phyloP scores from a whole-genome alignment of 2,329 filamentous ascomycete species.

The Diaporthe helianthi region DNA sequence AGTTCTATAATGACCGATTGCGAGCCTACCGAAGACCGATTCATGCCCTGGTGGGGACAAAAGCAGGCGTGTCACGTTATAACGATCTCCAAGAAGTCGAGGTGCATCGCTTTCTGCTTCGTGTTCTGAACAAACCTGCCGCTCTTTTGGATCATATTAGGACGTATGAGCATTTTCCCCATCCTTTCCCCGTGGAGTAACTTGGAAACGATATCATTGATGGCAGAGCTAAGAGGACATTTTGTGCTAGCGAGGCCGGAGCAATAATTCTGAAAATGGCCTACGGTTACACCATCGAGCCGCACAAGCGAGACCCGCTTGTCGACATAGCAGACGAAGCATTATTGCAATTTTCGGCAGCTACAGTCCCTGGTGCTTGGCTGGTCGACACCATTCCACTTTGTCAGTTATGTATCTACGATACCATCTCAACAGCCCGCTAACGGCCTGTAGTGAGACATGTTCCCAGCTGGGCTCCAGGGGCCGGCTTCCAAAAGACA shows the following conservation, averaged over 20 bases:
- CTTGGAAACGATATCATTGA: too few relatives aligned
- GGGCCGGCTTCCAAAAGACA: conserved; percentile 42
- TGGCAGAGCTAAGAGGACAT: background rate
- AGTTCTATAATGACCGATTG: background rate
- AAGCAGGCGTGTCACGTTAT: background rate
- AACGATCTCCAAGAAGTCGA: conserved; percentile 20
- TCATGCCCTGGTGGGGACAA: conserved; percentile 5
- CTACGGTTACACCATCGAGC: conserved; percentile 44
- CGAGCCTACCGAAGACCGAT: background rate
- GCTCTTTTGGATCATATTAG: conserved; percentile 8
- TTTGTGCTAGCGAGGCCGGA: conserved; percentile 15
- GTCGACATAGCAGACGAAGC: conserved; percentile 42
- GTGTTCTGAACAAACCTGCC: conserved; percentile 11
- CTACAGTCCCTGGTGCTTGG: conserved; percentile 44
- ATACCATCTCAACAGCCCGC: background rate
- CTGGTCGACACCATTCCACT: conserved; percentile 44
- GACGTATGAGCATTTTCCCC: background rate
- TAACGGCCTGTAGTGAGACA: conserved; percentile 41
- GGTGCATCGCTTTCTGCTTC: conserved; percentile 21
- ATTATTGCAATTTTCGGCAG: conserved; percentile 41
- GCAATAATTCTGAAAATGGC: conserved; percentile 37
- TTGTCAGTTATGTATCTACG: conserved; percentile 6
- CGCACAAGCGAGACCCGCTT: conserved; percentile 41
- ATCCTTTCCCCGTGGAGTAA: background rate
- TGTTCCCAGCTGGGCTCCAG: conserved; percentile 43